Conservation (phyloP, 2,329 filamentous ascomycete genomes). For the Daldinia sp. region DNA sequence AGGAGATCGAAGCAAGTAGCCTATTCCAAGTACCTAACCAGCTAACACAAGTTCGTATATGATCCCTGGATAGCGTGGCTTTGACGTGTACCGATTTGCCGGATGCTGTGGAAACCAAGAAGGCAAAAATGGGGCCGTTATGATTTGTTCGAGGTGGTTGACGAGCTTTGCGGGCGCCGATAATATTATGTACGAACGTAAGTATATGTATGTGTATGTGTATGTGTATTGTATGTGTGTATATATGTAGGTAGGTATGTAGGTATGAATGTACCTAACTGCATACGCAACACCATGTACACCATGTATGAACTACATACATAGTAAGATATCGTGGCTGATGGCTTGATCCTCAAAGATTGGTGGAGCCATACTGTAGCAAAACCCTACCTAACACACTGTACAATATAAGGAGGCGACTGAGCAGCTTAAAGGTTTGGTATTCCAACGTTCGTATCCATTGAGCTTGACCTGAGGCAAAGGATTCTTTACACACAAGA, state of each 20-base stretch:
- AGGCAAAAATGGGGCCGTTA: conserved; percentile 18
- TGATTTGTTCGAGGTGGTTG: conserved; percentile 21
- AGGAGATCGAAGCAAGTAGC: conserved; percentile 13
- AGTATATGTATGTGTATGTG: not conserved
- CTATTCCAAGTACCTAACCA: conserved; percentile 13
- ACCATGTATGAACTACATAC: not conserved
- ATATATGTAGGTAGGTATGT: not conserved
- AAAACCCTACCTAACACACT: conserved; percentile 5
- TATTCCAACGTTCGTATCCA: not conserved
- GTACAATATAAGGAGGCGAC: conserved; percentile 17
- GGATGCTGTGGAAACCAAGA: conserved; percentile 25
- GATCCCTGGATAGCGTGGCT: conserved; percentile 14
- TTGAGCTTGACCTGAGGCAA: conserved; percentile 1
- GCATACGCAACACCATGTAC: too few species aligned
- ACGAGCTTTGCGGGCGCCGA: conserved; percentile 7
- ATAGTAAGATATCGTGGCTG: conserved; percentile 36
- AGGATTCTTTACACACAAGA: not conserved
- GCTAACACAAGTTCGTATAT: conserved; percentile 9
- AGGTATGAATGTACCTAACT: not conserved
- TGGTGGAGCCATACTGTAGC: conserved; percentile 26
- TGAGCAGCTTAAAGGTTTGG: not conserved
- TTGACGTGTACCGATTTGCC: conserved; percentile 23
- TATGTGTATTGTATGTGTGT: not conserved
- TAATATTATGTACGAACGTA: conserved; percentile 13
- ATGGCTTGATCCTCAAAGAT: conserved; percentile 32